Base-by-base conservation (phyloP, 495 filamentous ascomycete species). In the Neurospora sp. region DNA sequence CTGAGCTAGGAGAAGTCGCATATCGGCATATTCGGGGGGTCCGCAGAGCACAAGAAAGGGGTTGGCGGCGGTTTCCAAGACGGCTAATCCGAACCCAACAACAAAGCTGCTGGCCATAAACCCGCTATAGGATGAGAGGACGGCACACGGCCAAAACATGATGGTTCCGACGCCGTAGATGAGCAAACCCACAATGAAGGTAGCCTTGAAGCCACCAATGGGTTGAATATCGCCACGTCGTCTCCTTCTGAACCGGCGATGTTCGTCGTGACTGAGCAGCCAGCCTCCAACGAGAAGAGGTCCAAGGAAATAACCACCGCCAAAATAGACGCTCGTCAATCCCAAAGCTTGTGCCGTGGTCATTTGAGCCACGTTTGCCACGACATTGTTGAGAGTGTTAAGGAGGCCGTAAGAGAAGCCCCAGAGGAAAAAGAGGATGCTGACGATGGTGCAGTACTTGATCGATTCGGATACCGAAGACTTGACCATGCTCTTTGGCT, bases 351-450 rank as follows among this genome's bases (percentile, higher is more conserved):
- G 78, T 20, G 79, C 78, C 0, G 66, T 66, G 18, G 73, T 77
- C 72, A 84, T 79, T 39, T 74, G 76, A 7, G 83, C 81, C 9
- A 88, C 79, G 31, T 73, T 69, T 27, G 82, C 79, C 37, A 87
- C 91, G 74, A 70, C 84, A 70, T 83, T 81, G 76, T 96, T 95
- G 59, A 96, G 85, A 37, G 75, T 80, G 72, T 81, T 77, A 12
- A 96, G 85, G 38, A 97, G 86, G 16, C 93, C 93, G 78, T 96
- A 96, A 0, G 91, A 90, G 74, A 97, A 93, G 0, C 94, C 93
- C 93, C 92, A 96, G 3, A 97, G 83, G 75, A 97, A 92, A 80
- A 96, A 96, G 1, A 97, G 84, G 66, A 93, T 87, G 39, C 91
- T 93, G 73, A 93, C 91, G 41, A 93, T 80, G 38, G 82, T 80